phyloP scores from a whole-genome alignment of 2,329 filamentous ascomycete genomes.

The Aspergillus aculeatus region DNA sequence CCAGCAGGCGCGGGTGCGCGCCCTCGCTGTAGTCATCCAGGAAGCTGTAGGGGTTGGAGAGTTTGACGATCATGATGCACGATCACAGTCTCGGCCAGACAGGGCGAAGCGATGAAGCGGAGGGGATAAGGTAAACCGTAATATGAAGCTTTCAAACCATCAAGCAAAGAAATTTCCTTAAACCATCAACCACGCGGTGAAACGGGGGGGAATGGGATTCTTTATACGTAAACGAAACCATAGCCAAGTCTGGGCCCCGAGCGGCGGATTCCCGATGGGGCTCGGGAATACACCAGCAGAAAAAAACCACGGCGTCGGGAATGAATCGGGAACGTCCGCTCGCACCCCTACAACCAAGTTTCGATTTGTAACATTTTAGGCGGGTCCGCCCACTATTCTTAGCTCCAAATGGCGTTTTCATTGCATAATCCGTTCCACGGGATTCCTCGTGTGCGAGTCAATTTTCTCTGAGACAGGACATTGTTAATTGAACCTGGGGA shows the following conservation, averaged over 20 bases:
- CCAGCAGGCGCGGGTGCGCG: constrained; percentile 51
- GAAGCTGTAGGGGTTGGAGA: constrained; percentile 44
- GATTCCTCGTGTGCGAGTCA: not conserved
- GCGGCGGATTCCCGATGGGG: not conserved
- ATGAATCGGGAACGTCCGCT: not conserved
- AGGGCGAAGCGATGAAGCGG: not conserved
- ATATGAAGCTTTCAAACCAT: too few species aligned
- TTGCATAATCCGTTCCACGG: not conserved
- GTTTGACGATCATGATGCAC: constrained; percentile 10
- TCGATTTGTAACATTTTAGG: not conserved
- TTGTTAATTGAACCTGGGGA: too few species aligned
- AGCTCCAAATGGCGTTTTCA: not conserved
- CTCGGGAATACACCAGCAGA: not conserved
- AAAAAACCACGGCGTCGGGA: not conserved
- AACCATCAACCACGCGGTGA: not conserved
- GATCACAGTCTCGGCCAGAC: not conserved
- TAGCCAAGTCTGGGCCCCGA: not conserved
- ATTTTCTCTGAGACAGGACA: too few species aligned
- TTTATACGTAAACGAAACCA: not conserved
- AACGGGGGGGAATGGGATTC: not conserved
- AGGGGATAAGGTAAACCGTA: too few species aligned
- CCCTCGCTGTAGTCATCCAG: constrained; percentile 55
- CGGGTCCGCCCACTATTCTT: not conserved
- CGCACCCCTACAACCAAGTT: not conserved
- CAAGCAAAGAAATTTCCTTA: not conserved